A percentile compares a stretch with the other conserved stretches of the same genome.
phyloP scores from a whole-genome alignment of 2,329 filamentous ascomycete genomes.

The Pseudodiploospora longispora region DNA sequence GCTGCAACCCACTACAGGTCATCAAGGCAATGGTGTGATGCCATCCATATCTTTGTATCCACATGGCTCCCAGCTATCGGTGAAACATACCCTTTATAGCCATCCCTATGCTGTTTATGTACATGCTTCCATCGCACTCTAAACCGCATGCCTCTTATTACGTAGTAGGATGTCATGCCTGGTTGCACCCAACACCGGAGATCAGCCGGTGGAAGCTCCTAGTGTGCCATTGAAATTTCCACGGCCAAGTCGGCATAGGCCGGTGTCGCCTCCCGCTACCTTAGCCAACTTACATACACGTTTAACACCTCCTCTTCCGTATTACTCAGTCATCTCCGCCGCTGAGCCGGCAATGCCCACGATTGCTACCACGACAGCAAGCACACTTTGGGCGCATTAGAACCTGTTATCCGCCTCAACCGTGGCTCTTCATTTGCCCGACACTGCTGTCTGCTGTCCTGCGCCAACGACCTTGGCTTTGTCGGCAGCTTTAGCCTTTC shows the following conservation, averaged over 20 bases:
- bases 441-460: no score
- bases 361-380: slow-evolving; percentile 16
- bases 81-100: no score
- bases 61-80: no score
- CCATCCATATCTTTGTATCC: no score
- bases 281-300: slow-evolving; percentile 3
- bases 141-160: no score
- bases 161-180: no score
- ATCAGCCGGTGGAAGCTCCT: slow-evolving; percentile 25
- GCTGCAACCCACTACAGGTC: no score
- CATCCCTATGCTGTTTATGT: no score
- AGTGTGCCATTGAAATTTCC: slow-evolving; percentile 18
- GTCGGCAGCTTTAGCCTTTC: not conserved
- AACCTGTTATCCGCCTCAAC: not conserved
- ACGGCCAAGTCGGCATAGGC: slow-evolving; percentile 20
- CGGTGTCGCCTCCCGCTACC: slow-evolving; percentile 17
- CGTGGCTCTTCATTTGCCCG: no score
- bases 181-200: slow-evolving; percentile 10
- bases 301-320: slow-evolving; percentile 9
- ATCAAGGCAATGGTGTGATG: no score
- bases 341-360: slow-evolving; percentile 23
- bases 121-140: no score
- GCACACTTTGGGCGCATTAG: slow-evolving; percentile 6
- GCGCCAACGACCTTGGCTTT: not conserved
- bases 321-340: slow-evolving; percentile 25